These are phyloP conservation scores for Tricholoma furcatifolium DNA, from an alignment of 768 basidiomycete species.

Conservation along the genomic window DNA sequence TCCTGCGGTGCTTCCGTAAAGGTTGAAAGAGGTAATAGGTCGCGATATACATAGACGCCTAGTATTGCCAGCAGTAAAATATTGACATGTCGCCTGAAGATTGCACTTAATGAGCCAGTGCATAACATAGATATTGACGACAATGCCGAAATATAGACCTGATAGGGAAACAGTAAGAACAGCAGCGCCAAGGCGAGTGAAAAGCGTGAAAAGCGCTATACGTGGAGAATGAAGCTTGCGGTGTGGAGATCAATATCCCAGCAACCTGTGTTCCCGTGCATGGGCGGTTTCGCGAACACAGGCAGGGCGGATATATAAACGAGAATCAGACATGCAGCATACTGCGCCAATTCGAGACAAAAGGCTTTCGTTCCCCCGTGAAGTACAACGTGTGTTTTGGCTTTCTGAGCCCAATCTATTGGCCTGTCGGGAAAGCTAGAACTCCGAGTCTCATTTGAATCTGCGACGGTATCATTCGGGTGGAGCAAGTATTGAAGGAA, in stretches of 20 bases:
- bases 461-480: not conserved
- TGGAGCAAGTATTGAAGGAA: not conserved
- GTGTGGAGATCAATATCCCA: not conserved
- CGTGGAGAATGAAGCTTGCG: not conserved
- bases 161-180: not conserved
- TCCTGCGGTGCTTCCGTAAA: conserved; percentile 51
- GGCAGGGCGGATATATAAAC: not conserved
- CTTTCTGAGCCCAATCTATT: too few relatives aligned
- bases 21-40: conserved; percentile 58
- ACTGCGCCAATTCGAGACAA: not conserved
- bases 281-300: not conserved
- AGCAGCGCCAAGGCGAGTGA: not conserved
- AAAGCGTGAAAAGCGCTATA: not conserved
- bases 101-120: conserved; percentile 21
- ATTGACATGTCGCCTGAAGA: conserved; percentile 39
- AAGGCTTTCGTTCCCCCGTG: conserved; percentile 3
- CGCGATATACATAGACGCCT: conserved; percentile 52
- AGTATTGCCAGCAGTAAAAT: conserved; percentile 46
- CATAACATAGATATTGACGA: not conserved
- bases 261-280: not conserved
- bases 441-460: too few relatives aligned
- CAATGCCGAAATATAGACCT: not conserved
- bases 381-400: not conserved
- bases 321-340: not conserved
- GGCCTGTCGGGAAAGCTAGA: too few relatives aligned